Base-by-base conservation (phyloP, 2,329 filamentous ascomycete genomes). In the Apiospora koreana region DNA sequence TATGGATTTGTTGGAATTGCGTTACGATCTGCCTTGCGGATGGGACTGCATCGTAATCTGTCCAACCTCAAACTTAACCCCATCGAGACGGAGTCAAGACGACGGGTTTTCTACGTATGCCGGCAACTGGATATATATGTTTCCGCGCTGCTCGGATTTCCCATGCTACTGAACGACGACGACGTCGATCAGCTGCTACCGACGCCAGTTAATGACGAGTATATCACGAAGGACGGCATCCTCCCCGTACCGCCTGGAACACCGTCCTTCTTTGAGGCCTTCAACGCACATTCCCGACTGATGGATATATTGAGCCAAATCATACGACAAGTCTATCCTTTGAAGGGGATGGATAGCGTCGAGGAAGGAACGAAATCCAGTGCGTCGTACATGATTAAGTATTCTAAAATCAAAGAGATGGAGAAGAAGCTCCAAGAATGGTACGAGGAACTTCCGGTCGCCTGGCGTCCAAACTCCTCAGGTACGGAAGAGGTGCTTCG, bases 1-100 rank as follows among this genome's bases (percentile, higher is more conserved):
- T 95, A 95, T 79, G 89, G 92, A 0, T 94, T 94, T 75, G 87
- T 95, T 65, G 93, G 93, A 8, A 92, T 95, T 75, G 93, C 92
- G 2, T 83, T 95, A 66, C 88, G 93, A 67, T 92, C 92, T 8
- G 90, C 92, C n/a, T 81, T 95, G 43, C 89, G 93, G 38, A 91
- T 95, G 81, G 93, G 93, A 9, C 83, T 95, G 35, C 93, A 96
- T 79, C 91, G 93, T 68, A 89, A 92, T 71, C 82, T 95, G 7
- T 84, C 90, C 16, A 89, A 92, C 65, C 86, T 88, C 69, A 86
- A 86, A 69, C 86, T 92, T 69, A 86, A 87, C 67, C 85, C 88
- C 2, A 87, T 93, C 69, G 90, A 92, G 75, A 84, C 88, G 68
- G 89, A 93, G 80, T 85, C 87, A 25, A 86, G 91, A 72, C 86